Base-by-base conservation (phyloP, 495 filamentous ascomycete genomes). In the Hypomontagnella submonticulosa region DNA sequence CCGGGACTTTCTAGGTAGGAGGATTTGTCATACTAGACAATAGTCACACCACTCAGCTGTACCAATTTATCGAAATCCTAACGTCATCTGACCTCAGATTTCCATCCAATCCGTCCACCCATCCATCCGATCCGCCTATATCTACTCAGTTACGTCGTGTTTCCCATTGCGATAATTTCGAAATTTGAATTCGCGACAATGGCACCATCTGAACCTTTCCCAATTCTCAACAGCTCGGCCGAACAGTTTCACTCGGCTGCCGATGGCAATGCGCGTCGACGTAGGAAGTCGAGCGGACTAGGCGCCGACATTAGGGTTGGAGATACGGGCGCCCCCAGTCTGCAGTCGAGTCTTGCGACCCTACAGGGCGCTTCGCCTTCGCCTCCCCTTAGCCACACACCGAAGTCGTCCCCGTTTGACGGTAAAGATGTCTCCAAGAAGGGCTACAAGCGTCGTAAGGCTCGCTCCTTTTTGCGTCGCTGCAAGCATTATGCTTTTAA, bases 401-500 rank as follows among this genome's bases (percentile, higher is more conserved):
- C 43, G 15, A 63, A 62, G 27, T 16, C 53, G 3, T 55, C 56
- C 6, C 50, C 58, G 8, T 54, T 52, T 6, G 52, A 65, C 15
- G 51, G 18, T 11, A 66, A 71, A 15, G 67, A 69, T 40, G 60
- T 69, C 38, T 64, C 76, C 11, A 76, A 72, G 57, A 80, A 76
- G 42, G 76, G 77, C 58, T 83, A 80, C 19, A 85, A 84, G 72
- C 78, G 83, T 50, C 80, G 84, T 55, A 85, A 85, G 74, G 84
- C 81, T 13, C 86, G 85, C 46, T 87, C 85, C 9, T 70, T 84
- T 53, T 80, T 91, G 58, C 87, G 87, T 52, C 87, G 88, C 67
- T 88, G 84, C 77, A 89, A 86, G 71, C 79, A 85, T 63, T 84
- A 79, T 55, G 85, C 86, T 56, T 73, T 92, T 65, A 89, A 88